These are phyloP conservation scores for Oxytropis ochrocephala DNA, from an alignment of 306 rosid genomes.

Conservation along the genomic window DNA sequence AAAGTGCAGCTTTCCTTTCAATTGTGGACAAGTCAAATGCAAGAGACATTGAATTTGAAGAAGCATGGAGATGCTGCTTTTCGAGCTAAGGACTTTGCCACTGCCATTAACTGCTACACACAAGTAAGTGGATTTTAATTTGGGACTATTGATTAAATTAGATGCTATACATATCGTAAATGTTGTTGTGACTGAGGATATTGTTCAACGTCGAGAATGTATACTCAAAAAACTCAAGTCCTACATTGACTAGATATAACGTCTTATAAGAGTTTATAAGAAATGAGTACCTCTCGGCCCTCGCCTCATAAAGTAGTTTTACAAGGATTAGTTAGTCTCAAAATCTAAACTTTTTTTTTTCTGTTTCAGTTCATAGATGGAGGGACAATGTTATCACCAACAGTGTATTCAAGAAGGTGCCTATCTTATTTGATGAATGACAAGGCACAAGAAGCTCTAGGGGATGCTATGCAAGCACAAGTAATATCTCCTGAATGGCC, in stretches of 20 bases:
- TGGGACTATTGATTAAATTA: neutral
- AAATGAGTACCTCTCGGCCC: too few species aligned
- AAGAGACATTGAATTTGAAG: slow-evolving; percentile 83
- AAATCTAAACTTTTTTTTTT: neutral
- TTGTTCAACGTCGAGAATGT: too few species aligned
- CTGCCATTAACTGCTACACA: slow-evolving; percentile 79
- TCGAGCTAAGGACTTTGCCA: slow-evolving; percentile 65
- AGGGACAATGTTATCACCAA: slow-evolving; percentile 95
- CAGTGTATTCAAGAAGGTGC: slow-evolving; percentile 86
- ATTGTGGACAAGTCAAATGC: slow-evolving; percentile 95
- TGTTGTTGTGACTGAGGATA: neutral
- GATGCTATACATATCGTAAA: neutral
- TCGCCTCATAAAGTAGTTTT: too few species aligned
- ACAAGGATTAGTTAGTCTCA: too few species aligned
- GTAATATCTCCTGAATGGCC: slow-evolving; percentile 92
- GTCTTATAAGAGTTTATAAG: too few species aligned
- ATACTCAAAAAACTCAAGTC: too few species aligned
- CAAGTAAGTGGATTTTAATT: slow-evolving; percentile 47
- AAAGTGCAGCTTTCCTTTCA: slow-evolving; percentile 90
- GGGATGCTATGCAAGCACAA: slow-evolving; percentile 98
- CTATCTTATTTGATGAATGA: slow-evolving; percentile 78
- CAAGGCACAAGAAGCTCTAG: slow-evolving; percentile 68
- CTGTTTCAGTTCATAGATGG: slow-evolving; percentile 73
- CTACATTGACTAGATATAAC: too few species aligned
- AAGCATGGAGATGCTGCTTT: slow-evolving; percentile 92